Conservation (phyloP, 2,329 filamentous ascomycete species). For the Pseudogymnoascus sp. region DNA sequence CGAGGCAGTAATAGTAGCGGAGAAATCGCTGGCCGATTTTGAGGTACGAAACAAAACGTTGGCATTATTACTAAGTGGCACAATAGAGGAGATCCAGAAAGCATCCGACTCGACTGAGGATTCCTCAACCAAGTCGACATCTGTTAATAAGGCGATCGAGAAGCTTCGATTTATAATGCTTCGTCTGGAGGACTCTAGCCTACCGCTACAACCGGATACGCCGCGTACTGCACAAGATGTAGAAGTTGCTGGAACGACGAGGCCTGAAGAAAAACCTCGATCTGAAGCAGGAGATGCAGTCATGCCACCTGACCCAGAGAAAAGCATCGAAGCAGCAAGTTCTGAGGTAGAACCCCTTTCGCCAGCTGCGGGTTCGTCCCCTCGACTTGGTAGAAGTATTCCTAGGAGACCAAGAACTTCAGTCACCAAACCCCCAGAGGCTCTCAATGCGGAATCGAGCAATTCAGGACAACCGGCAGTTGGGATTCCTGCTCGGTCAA, state of each 20-base stretch:
- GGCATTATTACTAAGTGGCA: conserved; percentile 59
- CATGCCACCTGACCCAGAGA: neutral
- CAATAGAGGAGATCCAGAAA: conserved; percentile 54
- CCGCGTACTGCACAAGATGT: conserved; percentile 8
- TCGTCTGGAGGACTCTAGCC: conserved; percentile 49
- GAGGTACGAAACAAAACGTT: conserved; percentile 60
- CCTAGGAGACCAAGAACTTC: neutral
- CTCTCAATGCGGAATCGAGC: neutral
- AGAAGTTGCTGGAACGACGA: neutral
- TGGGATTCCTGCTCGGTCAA: conserved; percentile 53
- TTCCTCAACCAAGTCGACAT: conserved; percentile 36
- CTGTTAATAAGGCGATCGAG: conserved; percentile 51
- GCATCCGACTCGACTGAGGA: conserved; percentile 44
- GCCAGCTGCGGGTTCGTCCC: neutral
- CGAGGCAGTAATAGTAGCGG: conserved; percentile 24
- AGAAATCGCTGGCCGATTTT: conserved; percentile 40
- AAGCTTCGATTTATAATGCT: conserved; percentile 58
- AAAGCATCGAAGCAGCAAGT: neutral
- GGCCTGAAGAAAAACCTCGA: neutral
- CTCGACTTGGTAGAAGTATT: neutral
- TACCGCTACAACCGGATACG: conserved; percentile 36
- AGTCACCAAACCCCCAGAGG: neutral
- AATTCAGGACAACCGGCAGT: conserved; percentile 25
- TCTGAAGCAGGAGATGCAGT: neutral
- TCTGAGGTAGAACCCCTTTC: neutral